Evolutionary conservation across 345 rosid species (phyloP).

Genomic region (Citrus australasica): DNA sequence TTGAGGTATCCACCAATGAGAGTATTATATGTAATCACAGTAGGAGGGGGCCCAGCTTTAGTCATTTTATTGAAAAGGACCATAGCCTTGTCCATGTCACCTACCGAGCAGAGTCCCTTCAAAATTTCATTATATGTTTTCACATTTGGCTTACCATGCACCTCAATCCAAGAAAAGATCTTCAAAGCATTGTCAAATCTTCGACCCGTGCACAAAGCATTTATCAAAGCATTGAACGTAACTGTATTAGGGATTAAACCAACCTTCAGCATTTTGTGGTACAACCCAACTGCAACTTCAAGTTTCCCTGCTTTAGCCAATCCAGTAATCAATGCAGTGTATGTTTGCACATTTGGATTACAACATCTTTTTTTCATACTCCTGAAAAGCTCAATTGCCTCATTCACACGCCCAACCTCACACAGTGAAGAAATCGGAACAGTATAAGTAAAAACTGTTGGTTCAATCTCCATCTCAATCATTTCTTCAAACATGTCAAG

Average conservation of each 20-base stretch:
- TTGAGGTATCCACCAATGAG: constrained; percentile 43
- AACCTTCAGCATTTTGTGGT: constrained; percentile 49
- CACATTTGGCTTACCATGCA: constrained; percentile 26
- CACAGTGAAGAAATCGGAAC: constrained; percentile 49
- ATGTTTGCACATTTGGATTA: constrained; percentile 51
- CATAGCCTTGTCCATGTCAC: constrained; percentile 51
- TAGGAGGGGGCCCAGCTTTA: constrained; percentile 46
- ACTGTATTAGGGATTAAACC: constrained; percentile 47
- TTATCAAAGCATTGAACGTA: constrained; percentile 57
- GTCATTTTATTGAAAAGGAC: constrained; percentile 41
- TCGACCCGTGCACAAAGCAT: constrained; percentile 32
- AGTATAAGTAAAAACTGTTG: constrained; percentile 52
- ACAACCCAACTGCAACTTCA: constrained; percentile 58
- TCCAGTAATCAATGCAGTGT: constrained; percentile 54
- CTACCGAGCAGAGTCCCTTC: constrained; percentile 38
- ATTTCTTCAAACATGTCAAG: constrained; percentile 50
- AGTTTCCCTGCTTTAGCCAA: constrained; percentile 35
- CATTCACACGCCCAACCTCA: constrained; percentile 47
- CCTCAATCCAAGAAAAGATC: constrained; percentile 50
- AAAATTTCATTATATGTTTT: constrained; percentile 48
- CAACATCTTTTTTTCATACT: constrained; percentile 47
- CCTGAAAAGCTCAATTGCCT: constrained; percentile 40
- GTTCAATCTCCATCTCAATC: constrained; percentile 45
- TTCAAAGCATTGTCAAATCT: constrained; percentile 36
- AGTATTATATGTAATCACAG: constrained; percentile 47